Evolutionary conservation across 176 grass and related monocot genomes (phyloP), one percentile per base, ranked within the genome.

Genomic region (Pontederia crassipes): DNA sequence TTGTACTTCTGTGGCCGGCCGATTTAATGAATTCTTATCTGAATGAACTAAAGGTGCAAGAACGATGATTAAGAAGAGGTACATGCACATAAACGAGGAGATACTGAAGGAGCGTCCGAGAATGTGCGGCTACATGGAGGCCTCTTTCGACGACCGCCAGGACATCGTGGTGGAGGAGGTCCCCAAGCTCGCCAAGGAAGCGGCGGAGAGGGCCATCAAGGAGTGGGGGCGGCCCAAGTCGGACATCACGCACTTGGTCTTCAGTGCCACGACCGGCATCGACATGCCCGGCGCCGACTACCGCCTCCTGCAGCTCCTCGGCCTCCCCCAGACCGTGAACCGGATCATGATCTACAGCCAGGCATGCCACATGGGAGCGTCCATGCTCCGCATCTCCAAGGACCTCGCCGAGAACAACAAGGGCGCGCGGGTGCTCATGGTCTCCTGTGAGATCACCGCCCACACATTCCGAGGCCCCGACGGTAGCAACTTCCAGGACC

Each of bases 321-420:
- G 54, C 14, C 54, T 57, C 14, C 54, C 54, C 8, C 16, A 18
- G 4, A 18, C 54, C 4, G 54, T 57, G 17, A 16, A 57, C 14
- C 54, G 54, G 17, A 57, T 57, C 17, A 57, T 57, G 54, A 15
- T 57, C 54, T 57, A 57, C 54, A 57, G 11, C 54, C 54, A 57
- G 17, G 54, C 54, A 2, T 57, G 54, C 54, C 54, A 57, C 54
- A 57, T 57, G 14, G 54, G 54, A 15, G 54, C 54, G 4, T 18
- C 17, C 17, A 16, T 57, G 4, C 54, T 57, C 54, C 54, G 54
- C 54, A 57, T 57, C n/a, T 15, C 54, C 20, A 24, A 24, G 20
- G 20, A 24, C 20, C 20, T 24, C 20, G 20, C 20, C 20, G 20
- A 24, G 20, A 57, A 57, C 54, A 57, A 57, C 54, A 57, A 18